A percentile compares a stretch with the other conserved stretches of the same genome.
Conservation (phyloP, 1,284 basidiomycete genomes). For the Naganishia sp. region DNA sequence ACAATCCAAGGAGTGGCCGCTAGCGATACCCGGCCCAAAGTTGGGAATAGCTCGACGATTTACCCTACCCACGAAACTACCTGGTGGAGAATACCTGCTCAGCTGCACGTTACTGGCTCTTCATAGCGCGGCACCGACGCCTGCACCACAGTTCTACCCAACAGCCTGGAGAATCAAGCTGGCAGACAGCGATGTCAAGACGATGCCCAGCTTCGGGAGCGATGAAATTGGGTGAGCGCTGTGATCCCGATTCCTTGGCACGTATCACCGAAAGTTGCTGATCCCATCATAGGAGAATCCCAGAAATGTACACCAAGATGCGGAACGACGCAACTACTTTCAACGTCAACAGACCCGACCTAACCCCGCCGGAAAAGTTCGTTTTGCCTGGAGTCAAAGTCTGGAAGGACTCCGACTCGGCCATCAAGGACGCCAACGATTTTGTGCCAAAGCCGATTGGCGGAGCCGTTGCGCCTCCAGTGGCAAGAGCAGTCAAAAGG, state of each 20-base stretch:
- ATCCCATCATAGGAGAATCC: neutral
- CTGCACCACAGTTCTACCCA: slow-evolving; percentile 6
- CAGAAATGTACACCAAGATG: slow-evolving; percentile 13
- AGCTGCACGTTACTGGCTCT: slow-evolving; percentile 8
- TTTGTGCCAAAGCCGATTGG: too few relatives aligned
- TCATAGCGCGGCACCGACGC: neutral
- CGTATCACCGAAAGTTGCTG: neutral
- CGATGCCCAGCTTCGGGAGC: neutral
- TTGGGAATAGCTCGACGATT: neutral
- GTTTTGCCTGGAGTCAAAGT: slow-evolving; percentile 4
- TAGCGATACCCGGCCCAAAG: neutral
- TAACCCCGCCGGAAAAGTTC: neutral
- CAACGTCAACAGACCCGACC: neutral
- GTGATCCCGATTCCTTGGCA: neutral
- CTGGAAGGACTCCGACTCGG: slow-evolving; percentile 10
- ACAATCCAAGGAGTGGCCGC: neutral
- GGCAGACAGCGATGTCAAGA: neutral
- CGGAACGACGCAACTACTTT: slow-evolving; percentile 4
- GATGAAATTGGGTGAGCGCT: neutral
- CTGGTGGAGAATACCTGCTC: slow-evolving; percentile 11
- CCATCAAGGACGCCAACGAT: too few relatives aligned
- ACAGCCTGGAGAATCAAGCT: slow-evolving; percentile 11
- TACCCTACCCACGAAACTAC: slow-evolving; percentile 9
- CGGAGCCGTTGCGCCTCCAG: too few relatives aligned
- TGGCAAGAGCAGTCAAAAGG: too few relatives aligned